These are phyloP conservation scores for Sarcocystis neurona DNA, from an alignment of 169 alveolate species.

Conservation along the genomic window DNA sequence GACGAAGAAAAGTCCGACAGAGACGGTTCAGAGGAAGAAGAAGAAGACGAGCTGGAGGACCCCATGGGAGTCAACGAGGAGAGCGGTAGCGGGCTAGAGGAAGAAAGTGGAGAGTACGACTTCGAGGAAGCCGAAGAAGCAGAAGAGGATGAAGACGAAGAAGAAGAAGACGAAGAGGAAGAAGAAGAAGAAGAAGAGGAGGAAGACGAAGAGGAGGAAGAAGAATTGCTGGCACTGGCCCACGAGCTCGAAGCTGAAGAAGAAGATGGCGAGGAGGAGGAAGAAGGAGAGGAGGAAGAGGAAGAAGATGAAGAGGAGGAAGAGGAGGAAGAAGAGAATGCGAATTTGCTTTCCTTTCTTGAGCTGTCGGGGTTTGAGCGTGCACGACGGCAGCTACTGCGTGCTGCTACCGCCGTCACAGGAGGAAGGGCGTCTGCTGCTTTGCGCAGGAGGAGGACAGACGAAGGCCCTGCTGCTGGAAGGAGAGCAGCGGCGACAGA, in stretches of 20 bases:
- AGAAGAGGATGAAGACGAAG: neutral
- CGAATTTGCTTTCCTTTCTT: too few species aligned
- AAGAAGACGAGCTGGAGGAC: neutral
- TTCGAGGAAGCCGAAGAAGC: neutral
- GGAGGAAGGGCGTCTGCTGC: too few species aligned
- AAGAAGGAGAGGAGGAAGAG: neutral
- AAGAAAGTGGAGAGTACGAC: neutral
- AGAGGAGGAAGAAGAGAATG: neutral
- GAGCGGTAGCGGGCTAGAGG: neutral
- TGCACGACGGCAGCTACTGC: too few species aligned
- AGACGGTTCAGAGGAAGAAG: neutral
- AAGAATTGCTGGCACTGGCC: neutral
- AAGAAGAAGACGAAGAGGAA: neutral
- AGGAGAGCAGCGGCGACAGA: too few species aligned
- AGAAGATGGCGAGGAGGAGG: neutral
- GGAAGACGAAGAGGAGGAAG: neutral
- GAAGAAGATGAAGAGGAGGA: neutral
- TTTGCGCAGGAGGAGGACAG: too few species aligned
- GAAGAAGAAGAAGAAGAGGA: neutral
- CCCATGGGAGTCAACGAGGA: neutral
- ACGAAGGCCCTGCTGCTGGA: too few species aligned
- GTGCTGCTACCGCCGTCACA: too few species aligned
- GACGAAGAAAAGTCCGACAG: neutral
- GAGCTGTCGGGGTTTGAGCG: too few species aligned
- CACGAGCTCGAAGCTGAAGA: neutral